Evolutionary conservation across 2,329 filamentous ascomycete species (phyloP).

Genomic region (Metarhizium robertsii): DNA sequence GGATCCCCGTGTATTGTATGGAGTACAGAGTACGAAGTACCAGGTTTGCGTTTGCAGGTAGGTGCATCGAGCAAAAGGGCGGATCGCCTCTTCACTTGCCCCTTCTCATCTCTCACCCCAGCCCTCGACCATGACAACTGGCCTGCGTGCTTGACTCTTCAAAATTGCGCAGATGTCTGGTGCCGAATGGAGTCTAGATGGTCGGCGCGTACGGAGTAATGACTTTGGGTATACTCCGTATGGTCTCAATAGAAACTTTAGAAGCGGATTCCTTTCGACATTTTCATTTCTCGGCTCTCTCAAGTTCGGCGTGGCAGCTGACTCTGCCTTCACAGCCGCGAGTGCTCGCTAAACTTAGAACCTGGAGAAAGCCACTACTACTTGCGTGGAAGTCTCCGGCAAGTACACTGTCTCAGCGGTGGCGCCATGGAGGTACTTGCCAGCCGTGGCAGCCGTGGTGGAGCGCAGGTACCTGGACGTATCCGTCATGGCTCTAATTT

Average conservation of each 20-base stretch:
- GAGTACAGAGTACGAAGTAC: no score
- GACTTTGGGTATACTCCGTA: not conserved
- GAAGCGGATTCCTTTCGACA: no score
- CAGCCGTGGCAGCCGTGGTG: not conserved
- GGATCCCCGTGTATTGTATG: not conserved
- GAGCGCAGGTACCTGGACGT: not conserved
- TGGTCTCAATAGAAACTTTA: not conserved
- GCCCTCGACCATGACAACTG: not conserved
- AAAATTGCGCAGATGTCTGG: not conserved
- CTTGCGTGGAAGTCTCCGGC: not conserved
- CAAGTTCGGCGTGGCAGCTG: not conserved
- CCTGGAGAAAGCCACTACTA: not conserved
- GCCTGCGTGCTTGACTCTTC: not conserved
- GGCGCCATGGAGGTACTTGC: not conserved
- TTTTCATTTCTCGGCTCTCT: no score
- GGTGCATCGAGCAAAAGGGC: not conserved
- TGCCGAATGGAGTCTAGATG: not conserved
- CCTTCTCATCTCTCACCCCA: not conserved
- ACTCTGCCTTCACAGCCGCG: no score
- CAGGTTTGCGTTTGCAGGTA: not conserved
- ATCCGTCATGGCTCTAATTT: not conserved
- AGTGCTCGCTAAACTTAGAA: not conserved
- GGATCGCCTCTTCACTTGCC: not conserved
- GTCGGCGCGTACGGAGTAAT: not conserved
- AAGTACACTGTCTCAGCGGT: not conserved